Percentiles rank a stretch among this genome's conserved stretches.
Conservation (phyloP, 2,329 filamentous ascomycete species). For the Colletotrichum scovillei region DNA sequence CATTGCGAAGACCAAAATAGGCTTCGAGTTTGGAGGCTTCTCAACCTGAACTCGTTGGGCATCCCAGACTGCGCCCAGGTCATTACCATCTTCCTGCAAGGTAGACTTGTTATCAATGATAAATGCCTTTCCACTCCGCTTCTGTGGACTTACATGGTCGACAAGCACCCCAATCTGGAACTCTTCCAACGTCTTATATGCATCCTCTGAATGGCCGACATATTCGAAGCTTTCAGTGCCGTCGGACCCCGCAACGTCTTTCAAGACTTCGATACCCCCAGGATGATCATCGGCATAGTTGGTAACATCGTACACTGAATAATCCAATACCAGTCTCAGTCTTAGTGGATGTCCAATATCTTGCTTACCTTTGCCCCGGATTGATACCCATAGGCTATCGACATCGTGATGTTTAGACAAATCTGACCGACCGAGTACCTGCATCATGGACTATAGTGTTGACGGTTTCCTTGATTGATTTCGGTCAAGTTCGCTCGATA, state of each 20-base stretch:
- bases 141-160: background rate
- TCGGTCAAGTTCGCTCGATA: too few species aligned
- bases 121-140: too few species aligned
- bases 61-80: background rate
- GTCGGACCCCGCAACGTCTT: conserved; percentile 14
- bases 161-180: conserved; percentile 10
- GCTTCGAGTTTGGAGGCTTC: too few species aligned
- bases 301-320: background rate
- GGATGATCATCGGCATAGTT: conserved; percentile 18
- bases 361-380: background rate
- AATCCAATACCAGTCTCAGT: background rate
- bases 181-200: background rate
- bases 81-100: background rate
- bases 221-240: conserved; percentile 30
- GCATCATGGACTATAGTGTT: background rate
- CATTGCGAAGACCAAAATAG: background rate
- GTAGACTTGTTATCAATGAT: too few species aligned
- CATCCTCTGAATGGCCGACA: conserved; percentile 7
- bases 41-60: background rate
- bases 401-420: background rate
- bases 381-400: background rate
- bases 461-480: too few species aligned
- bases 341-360: background rate
- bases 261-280: conserved; percentile 9
- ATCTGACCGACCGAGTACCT: background rate